phyloP scores from a whole-genome alignment of 768 basidiomycete species.

The Coprinopsis cinerea region DNA sequence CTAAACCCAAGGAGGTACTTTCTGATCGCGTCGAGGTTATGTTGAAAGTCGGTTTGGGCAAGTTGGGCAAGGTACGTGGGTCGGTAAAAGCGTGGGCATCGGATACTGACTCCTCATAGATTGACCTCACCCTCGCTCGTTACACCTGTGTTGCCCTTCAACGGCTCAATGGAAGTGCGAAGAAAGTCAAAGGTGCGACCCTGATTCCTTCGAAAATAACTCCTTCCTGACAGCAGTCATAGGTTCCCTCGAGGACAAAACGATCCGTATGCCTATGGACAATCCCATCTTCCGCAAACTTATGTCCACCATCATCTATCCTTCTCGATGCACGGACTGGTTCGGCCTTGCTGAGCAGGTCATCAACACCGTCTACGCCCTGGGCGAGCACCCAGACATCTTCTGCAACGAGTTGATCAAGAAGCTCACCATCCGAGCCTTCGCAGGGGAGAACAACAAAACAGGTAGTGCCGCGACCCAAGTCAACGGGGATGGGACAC shows the following conservation, averaged over 20 bases:
- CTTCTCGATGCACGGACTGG: slow-evolving; percentile 87
- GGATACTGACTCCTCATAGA: slow-evolving; percentile 32
- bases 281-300: slow-evolving; percentile 81
- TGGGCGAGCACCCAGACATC: slow-evolving; percentile 89
- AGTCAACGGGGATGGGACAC: slow-evolving; percentile 23
- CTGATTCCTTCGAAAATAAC: neutral
- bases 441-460: slow-evolving; percentile 33
- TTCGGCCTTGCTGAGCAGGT: slow-evolving; percentile 96
- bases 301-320: slow-evolving; percentile 72
- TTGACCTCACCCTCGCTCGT: slow-evolving; percentile 82
- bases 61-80: slow-evolving; percentile 64
- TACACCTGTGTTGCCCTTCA: slow-evolving; percentile 94
- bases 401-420: slow-evolving; percentile 79
- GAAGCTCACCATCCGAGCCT: slow-evolving; percentile 71
- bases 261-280: slow-evolving; percentile 81
- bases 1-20: slow-evolving; percentile 62
- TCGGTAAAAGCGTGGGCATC: neutral
- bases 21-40: slow-evolving; percentile 77
- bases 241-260: slow-evolving; percentile 88
- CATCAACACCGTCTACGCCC: slow-evolving; percentile 91
- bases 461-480: slow-evolving; percentile 13
- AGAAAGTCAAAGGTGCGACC: slow-evolving; percentile 89
- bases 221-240: slow-evolving; percentile 4
- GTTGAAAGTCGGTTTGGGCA: slow-evolving; percentile 82
- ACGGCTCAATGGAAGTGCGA: slow-evolving; percentile 87